phyloP scores from a whole-genome alignment of 306 rosid genomes.

The Hylodesmum podocarpum region DNA sequence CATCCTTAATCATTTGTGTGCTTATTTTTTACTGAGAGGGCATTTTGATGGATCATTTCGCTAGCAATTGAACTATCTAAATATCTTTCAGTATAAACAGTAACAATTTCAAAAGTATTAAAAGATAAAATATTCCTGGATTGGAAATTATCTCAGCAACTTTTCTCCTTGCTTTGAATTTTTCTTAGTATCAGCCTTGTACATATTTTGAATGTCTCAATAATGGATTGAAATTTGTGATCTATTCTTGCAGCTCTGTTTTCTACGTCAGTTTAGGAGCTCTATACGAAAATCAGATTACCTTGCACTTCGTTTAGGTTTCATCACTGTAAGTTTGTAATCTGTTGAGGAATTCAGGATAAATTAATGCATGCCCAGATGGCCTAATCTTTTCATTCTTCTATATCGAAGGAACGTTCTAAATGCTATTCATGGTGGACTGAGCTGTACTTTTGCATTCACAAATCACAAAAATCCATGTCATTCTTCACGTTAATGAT shows the following conservation, averaged over 20 bases:
- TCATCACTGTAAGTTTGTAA: constrained; percentile 66
- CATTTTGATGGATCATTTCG: neutral
- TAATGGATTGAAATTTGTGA: constrained; percentile 21
- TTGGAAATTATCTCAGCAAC: neutral
- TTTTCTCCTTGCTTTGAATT: neutral
- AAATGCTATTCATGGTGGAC: neutral
- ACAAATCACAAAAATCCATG: neutral
- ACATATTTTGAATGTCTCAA: neutral
- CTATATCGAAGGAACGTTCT: neutral
- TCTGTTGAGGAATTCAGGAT: neutral
- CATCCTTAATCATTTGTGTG: neutral
- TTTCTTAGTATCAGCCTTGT: neutral
- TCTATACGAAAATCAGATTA: constrained; percentile 82
- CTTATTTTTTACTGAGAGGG: neutral
- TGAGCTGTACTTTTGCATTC: neutral
- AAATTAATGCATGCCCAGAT: neutral
- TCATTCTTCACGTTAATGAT: neutral
- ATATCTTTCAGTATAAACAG: constrained; percentile 8
- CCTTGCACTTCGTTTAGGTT: constrained; percentile 94
- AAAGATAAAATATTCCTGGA: neutral
- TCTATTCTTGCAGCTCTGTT: constrained; percentile 78
- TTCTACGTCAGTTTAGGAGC: constrained; percentile 84
- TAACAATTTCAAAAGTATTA: neutral
- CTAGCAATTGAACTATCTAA: neutral
- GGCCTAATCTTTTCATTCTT: neutral